Base-by-base conservation (phyloP, 2,329 filamentous ascomycete genomes). In the Scortechinia acanthostroma region DNA sequence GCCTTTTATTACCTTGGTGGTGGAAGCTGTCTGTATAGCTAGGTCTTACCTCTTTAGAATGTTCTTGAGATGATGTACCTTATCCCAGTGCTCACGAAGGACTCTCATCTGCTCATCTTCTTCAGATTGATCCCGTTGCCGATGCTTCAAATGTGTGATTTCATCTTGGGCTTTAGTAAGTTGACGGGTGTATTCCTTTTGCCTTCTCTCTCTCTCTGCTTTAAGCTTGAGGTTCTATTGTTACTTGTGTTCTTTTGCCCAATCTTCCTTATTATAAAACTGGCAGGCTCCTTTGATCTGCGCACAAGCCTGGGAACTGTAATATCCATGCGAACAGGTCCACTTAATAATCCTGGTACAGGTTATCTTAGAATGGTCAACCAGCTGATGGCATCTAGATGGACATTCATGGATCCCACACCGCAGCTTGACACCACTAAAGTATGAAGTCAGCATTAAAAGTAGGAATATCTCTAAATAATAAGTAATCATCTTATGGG, bases 351-450 rank as follows among this genome's bases (percentile, higher is more conserved):
- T n/a, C n/a, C n/a, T n/a, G n/a, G n/a, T n/a, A n/a, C n/a, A n/a
- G n/a, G n/a, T 4, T 0, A 58, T 46, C 42, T 74, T 70, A 0
- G 71, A 74, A 53, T 87, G 82, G 46, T 87, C 73, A 0, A 56
- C 53, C 0, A 83, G 50, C 0, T 74, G 70, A 58, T 91, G 86
- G 47, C 86, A 91, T 4, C 68, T 67, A 0, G 64, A 68, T 0
- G 66, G 63, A 51, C 86, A 90, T 0, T 54, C 53, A 50, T 90
- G 85, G 1, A 70, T 30, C 0, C 71, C 71, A 45, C 85, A 89
- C 2, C 56, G 66, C 2, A 88, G 62, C 2, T 57, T 52, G 0
- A 53, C 61, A 1, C 65, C 68, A 56, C 80, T 81, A 30, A 10
- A 30, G 25, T 10, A 14, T n/a, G n/a, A n/a, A n/a, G n/a, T n/a